Evolutionary conservation across 2,329 filamentous ascomycete genomes (phyloP), one percentile per base, ranked within the genome.

Genomic region (Alternaria novae-zelandiae): DNA sequence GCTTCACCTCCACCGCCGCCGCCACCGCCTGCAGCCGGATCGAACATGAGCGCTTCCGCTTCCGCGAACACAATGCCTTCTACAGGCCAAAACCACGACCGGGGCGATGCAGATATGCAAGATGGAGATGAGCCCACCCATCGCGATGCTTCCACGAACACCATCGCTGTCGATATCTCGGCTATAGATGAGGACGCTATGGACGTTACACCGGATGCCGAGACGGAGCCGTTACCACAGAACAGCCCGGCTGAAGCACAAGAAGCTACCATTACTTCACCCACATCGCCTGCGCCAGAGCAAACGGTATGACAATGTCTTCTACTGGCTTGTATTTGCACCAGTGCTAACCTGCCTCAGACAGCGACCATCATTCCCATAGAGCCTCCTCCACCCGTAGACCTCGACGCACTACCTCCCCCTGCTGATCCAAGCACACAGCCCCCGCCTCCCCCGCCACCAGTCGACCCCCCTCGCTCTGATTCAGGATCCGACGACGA

Each of bases 131-230:
- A 69, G 25, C 55, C 62, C 44, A 57, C 26, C 56, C 54, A 64
- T 51, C 56, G 47, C 45, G 61, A 67, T 41, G 53, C 70, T 46
- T 41, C 69, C 5, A 47, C 58, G 6, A 66, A 43, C 51, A 69
- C 65, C 21, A 67, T 77, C 36, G 75, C 74, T 20, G 68, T 78
- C 10, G 71, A 76, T 32, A 70, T 75, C 50, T 72, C 74, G 11
- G 71, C 70, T 15, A 66, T 75, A 17, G 75, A 78, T 49, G 77
- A 78, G 17, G 79, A 81, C 57, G 73, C 70, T 43, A 82, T 82
- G 80, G 80, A 82, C 58, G 80, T 75, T 17, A 77, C 78, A 9
- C 74, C 77, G 7, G 79, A 81, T 61, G 63, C 56, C 46, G 70
- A 74, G 49, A 69, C 74, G 41, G 66, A 61, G 8, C 53, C 71